Evolutionary conservation across 2,329 filamentous ascomycete species (phyloP).

Genomic region (Harringtonia lauricola): DNA sequence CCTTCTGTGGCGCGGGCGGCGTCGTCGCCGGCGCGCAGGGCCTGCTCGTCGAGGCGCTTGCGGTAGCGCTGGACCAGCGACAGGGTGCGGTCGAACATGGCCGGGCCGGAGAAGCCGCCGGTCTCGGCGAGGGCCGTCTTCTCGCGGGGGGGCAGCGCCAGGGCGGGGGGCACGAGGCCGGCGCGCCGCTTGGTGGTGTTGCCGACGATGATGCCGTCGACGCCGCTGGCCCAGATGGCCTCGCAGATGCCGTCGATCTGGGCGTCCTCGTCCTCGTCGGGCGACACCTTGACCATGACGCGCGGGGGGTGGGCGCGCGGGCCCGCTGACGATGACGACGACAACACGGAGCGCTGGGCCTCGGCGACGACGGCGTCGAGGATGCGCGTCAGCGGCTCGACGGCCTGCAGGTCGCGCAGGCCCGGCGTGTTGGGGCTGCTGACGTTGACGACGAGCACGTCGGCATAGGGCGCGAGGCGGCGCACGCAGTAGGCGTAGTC

Average conservation of each 20-base stretch:
- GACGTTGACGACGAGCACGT: constrained; percentile 96
- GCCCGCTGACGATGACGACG: neutral
- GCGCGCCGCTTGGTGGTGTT: constrained; percentile 87
- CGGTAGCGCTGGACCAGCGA: constrained; percentile 73
- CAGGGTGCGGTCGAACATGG: constrained; percentile 72
- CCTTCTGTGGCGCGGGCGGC: no score
- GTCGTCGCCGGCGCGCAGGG: constrained; percentile 18
- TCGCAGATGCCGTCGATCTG: constrained; percentile 84
- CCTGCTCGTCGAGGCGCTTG: constrained; percentile 44
- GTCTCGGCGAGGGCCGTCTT: constrained; percentile 58
- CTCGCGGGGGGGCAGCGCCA: constrained; percentile 55
- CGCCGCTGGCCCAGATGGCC: constrained; percentile 71
- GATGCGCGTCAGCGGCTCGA: constrained; percentile 71
- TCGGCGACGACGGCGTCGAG: constrained; percentile 74
- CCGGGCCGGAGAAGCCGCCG: constrained; percentile 84
- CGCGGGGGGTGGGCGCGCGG: constrained; percentile 59
- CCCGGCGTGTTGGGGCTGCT: constrained; percentile 95
- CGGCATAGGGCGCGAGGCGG: constrained; percentile 74
- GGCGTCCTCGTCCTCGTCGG: constrained; percentile 77
- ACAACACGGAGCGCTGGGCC: constrained; percentile 55
- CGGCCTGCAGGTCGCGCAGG: constrained; percentile 73
- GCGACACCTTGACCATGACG: constrained; percentile 97
- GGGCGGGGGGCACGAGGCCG: constrained; percentile 56
- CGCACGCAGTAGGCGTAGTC: constrained; percentile 86
- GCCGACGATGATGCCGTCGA: constrained; percentile 91